These are phyloP conservation scores for Phytopythium ostracodes DNA, from an alignment of 352 stramenopile genomes.

Conservation along the genomic window DNA sequence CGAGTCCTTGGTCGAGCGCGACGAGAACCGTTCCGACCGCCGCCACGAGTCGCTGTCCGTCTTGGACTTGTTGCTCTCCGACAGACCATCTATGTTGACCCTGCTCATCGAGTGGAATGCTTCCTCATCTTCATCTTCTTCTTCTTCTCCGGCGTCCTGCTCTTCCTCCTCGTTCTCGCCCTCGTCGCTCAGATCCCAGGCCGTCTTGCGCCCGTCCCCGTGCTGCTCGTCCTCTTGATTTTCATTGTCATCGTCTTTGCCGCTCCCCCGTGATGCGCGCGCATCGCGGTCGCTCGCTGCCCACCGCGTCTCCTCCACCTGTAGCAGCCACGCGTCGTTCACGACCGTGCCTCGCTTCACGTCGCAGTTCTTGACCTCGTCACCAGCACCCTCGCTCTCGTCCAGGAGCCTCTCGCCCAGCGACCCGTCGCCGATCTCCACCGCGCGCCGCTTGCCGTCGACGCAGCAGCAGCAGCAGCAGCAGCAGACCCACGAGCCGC, in stretches of 20 bases:
- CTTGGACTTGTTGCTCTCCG: conserved; percentile 3
- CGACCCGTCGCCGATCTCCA: conserved; percentile 31
- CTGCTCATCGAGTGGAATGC: too few relatives aligned
- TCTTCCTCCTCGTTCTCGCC: conserved; percentile 25
- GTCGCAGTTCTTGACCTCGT: neutral
- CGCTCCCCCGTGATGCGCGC: conserved; percentile 11
- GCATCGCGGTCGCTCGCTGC: conserved; percentile 17
- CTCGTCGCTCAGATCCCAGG: conserved; percentile 14
- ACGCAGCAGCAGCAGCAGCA: conserved; percentile 40
- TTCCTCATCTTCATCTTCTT: neutral
- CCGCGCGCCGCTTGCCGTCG: conserved; percentile 28
- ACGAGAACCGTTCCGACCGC: conserved; percentile 11
- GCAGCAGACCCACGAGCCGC: too few relatives aligned
- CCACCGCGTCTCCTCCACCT: conserved; percentile 1
- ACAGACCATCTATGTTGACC: too few relatives aligned
- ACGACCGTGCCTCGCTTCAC: conserved; percentile 14
- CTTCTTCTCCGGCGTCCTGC: conserved; percentile 16
- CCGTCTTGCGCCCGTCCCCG: conserved; percentile 14
- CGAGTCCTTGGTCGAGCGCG: conserved; percentile 22
- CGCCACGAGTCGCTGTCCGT: neutral
- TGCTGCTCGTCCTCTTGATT: conserved; percentile 3
- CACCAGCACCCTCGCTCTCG: conserved; percentile 10
- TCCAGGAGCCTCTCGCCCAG: conserved; percentile 58
- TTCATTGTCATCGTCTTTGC: conserved; percentile 5
- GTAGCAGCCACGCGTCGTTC: conserved; percentile 21